Base-by-base conservation (phyloP, 163 green algal genomes). In the Trebouxiophyceae sp. region DNA sequence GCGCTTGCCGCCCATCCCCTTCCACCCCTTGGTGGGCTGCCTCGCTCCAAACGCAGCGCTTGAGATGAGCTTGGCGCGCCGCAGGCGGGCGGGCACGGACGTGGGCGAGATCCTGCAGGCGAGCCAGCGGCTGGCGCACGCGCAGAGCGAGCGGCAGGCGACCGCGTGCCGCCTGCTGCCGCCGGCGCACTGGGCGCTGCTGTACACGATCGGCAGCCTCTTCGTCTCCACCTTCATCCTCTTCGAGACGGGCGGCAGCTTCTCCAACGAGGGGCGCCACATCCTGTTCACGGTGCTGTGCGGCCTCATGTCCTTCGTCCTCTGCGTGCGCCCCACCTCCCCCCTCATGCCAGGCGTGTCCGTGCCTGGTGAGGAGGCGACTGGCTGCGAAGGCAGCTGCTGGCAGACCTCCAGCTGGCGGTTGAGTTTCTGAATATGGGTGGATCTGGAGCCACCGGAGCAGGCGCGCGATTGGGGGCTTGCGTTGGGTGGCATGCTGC, bases 161-260 rank as follows among this genome's bases (percentile, higher is more conserved):
- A 73, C 71, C 27, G 65, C 71, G 12, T 68, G 62, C 28, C 57
- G 71, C n/a, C 33, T 77, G 50, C 62, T 77, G 56, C 71, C 71
- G 1, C 67, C 63, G 33, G 62, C 73, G 61, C 71, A 77, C 30
- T 77, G 71, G 71, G 71, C 66, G 2, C 57, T 77, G 62, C 66
- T 77, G 62, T 77, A 77, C 56, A 77, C 63, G 56, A 70, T 77
- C 31, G 71, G 66, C 2, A 26, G 31, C 0, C 54, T 73, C n/a
- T 77, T 77, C 55, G 66, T 77, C 2, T 70, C 63, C n/a, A 77
- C 71, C 24, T 73, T 77, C 57, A 70, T 77, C 26, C 62, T 77
- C 8, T 73, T 77, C 34, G 71, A 77, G 63, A 73, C 71, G 7
- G 71, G 71, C 5, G 71, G 71, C 33, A 73, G 71, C 57, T 77